Conservation (phyloP, 2,329 filamentous ascomycete species). For the Nectriaceae sp. region DNA sequence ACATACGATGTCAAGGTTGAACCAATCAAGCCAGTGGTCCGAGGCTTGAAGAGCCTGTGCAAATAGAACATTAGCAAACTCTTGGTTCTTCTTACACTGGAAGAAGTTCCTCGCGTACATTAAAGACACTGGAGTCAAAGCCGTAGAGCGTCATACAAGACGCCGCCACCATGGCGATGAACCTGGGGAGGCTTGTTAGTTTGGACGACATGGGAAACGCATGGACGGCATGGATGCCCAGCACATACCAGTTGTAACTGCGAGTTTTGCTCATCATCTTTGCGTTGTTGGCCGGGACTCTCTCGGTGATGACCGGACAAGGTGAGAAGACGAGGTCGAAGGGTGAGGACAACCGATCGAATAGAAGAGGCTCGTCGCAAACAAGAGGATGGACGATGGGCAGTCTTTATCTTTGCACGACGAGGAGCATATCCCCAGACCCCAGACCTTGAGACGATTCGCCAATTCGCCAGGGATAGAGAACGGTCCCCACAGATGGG, state of each 20-base stretch:
- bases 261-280: constrained; percentile 39
- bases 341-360: no score
- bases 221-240: not conserved
- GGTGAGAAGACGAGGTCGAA: not conserved
- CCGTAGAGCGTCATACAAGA: constrained; percentile 76
- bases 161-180: constrained; percentile 69
- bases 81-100: not conserved
- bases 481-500: constrained; percentile 3
- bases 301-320: not conserved
- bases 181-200: no score
- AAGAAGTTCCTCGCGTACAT: constrained; percentile 39
- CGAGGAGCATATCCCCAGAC: constrained; percentile 12
- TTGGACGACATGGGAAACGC: not conserved
- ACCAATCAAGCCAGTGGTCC: constrained; percentile 65
- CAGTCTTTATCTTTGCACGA: not conserved
- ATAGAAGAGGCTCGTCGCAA: no score
- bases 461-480: constrained; percentile 6
- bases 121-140: constrained; percentile 75
- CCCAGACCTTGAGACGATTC: constrained; percentile 10
- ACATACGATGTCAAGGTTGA: constrained; percentile 48
- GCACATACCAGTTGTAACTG: constrained; percentile 25
- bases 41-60: constrained; percentile 61
- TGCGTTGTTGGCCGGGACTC: constrained; percentile 15
- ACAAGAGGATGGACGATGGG: not conserved
- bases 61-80: constrained; percentile 1